A percentile compares a stretch with the other conserved stretches of the same genome.
phyloP scores from a whole-genome alignment of 805 yeast genomes.

The Lipomyces anomalus region DNA sequence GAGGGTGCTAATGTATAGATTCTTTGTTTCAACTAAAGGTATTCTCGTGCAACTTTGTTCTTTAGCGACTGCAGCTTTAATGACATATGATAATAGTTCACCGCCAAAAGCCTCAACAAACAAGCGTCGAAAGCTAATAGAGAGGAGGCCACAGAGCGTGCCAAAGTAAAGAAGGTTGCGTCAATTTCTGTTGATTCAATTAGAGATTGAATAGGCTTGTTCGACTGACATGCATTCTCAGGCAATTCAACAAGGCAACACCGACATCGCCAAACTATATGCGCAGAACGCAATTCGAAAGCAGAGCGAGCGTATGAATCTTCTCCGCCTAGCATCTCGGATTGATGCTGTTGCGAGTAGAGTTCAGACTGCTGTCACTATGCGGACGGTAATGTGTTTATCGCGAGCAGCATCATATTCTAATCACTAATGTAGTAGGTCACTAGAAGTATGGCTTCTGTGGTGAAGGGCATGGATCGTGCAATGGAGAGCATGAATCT shows the following conservation, averaged over 20 bases:
- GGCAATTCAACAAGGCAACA: slow-evolving; percentile 77
- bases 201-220: not conserved
- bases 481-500: slow-evolving; percentile 94
- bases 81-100: too few species aligned
- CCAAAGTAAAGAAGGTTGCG: slow-evolving; percentile 66
- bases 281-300: slow-evolving; percentile 96
- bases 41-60: too few species aligned
- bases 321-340: slow-evolving; percentile 76
- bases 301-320: slow-evolving; percentile 74
- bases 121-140: slow-evolving; percentile 89
- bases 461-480: slow-evolving; percentile 91
- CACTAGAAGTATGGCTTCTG: slow-evolving; percentile 88
- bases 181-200: not conserved
- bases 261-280: slow-evolving; percentile 87
- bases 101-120: slow-evolving; percentile 85
- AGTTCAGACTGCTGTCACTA: slow-evolving; percentile 96
- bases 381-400: slow-evolving; percentile 63
- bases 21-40: too few species aligned
- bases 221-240: slow-evolving; percentile 1
- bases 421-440: slow-evolving; percentile 43
- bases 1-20: too few species aligned
- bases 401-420: not conserved
- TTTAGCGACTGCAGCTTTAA: too few species aligned
- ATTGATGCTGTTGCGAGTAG: slow-evolving; percentile 95
- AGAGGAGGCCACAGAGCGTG: slow-evolving; percentile 82